Base-by-base conservation (phyloP, 1,284 basidiomycete species). In the Bondarzewia mesenterica region DNA sequence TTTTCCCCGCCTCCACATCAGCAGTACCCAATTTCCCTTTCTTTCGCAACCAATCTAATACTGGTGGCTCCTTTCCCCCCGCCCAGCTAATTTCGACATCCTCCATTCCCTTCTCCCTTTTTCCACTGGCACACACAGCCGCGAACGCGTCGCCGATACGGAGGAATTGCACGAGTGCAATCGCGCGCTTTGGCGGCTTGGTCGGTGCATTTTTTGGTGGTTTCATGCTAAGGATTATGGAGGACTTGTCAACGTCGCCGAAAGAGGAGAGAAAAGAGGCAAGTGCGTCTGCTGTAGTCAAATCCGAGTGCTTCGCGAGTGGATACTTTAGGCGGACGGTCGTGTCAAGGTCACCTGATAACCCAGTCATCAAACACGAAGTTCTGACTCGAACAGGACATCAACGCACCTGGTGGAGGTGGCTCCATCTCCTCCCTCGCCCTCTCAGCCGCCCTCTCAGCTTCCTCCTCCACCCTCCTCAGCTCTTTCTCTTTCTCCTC, bases 41-140 rank as follows among this genome's bases (percentile, higher is more conserved):
- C 59, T 77, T 78, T 65, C 80, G 85, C 62, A 89, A 61, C 86
- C 87, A 91, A 6, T 64, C 74, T 27, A 93, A 67, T 58, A 91
- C 82, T 35, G 72, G 75, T 2, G 90, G 90, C 55, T 89, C 86
- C 46, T 75, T 75, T 5, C 82, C 84, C 7, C 57, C 67, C 5
- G 68, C 72, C 75, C 75, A 80, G 15, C 63, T 61, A 3, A 69
- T 77, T 70, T 75, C 74, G 1, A 73, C 61, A n/a, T 69, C 71
- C 6, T 62, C 60, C 25, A 74, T 46, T 0, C 67, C 66, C 18
- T 57, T 64, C 22, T 77, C 75, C 14, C 64, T 63, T 20, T 68
- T 66, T 1, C 75, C 76, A 48, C 75, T 81, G 0, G 79, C 78
- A 58, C 77, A 78, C 2, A 88, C 79, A 2, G 78, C 83, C 1